A percentile compares a stretch with the other conserved stretches of the same genome.
Evolutionary conservation across 2,329 filamentous ascomycete genomes (phyloP).

Genomic region (Alternaria solani): DNA sequence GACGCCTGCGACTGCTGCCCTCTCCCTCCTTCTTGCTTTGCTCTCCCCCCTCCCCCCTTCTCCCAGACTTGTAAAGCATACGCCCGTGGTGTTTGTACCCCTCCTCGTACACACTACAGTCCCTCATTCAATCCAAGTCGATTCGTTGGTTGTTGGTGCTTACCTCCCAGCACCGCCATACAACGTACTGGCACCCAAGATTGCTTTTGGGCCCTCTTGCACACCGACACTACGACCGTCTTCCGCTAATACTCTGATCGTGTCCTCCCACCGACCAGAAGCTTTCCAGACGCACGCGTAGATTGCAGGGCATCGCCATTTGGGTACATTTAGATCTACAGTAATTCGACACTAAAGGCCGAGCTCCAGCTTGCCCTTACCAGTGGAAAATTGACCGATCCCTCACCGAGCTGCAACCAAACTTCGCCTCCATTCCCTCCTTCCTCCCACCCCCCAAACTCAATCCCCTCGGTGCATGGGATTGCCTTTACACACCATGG

Average conservation of each 20-base stretch:
- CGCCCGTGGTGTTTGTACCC: constrained; percentile 15
- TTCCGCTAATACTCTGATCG: constrained; percentile 34
- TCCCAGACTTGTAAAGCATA: constrained; percentile 1
- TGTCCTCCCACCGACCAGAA: constrained; percentile 29
- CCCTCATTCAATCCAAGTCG: constrained; percentile 1
- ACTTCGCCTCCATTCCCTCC: constrained; percentile 14
- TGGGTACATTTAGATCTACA: constrained; percentile 23
- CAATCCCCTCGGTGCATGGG: constrained; percentile 37
- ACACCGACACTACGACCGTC: constrained; percentile 19
- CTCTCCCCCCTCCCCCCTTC: constrained; percentile 3
- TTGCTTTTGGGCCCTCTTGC: constrained; percentile 14
- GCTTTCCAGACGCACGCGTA: constrained; percentile 8
- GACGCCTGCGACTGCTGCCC: constrained; percentile 2
- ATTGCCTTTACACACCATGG: constrained; percentile 43
- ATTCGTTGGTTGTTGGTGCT: constrained; percentile 31
- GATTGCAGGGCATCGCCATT: constrained; percentile 8
- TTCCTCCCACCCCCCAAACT: constrained; percentile 17
- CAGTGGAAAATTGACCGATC: constrained; percentile 36
- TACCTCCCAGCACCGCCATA: constrained; percentile 23
- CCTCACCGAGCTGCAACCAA: constrained; percentile 23
- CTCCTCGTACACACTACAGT: constrained; percentile 17
- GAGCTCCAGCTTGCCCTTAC: constrained; percentile 32
- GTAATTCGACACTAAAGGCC: constrained; percentile 27
- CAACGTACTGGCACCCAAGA: constrained; percentile 8
- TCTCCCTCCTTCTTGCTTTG: constrained; percentile 15